Conservation (phyloP, 345 rosid species). For the Gossypium sturtianum region DNA sequence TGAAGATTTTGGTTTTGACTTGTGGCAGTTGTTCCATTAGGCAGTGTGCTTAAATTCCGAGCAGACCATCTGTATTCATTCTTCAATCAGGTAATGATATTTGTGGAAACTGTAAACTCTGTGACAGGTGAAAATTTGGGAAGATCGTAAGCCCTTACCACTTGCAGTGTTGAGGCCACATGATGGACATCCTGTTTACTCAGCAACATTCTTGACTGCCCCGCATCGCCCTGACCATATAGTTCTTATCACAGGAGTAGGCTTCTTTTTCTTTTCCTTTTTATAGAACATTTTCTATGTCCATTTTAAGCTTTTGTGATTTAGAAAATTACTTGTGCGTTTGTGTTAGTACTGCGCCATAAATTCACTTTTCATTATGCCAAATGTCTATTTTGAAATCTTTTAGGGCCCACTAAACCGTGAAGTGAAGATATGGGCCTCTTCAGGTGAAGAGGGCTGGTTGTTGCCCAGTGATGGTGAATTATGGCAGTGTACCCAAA, state of each 20-base stretch:
- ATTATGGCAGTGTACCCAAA: conserved; percentile 56
- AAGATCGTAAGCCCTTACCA: conserved; percentile 55
- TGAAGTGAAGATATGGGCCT: conserved; percentile 63
- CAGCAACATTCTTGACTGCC: conserved; percentile 56
- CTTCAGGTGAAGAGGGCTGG: conserved; percentile 68
- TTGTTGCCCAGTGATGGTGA: conserved; percentile 56
- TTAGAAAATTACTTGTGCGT: not conserved
- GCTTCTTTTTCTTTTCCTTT: conserved; percentile 13
- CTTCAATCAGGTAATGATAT: not conserved
- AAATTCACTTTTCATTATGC: not conserved
- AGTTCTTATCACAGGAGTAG: conserved; percentile 62
- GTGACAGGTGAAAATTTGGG: conserved; percentile 72
- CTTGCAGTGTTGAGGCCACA: conserved; percentile 58
- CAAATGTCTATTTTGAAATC: not conserved
- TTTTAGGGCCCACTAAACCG: conserved; percentile 59
- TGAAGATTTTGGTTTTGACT: not conserved
- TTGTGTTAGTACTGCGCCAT: not conserved
- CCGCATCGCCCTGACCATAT: conserved; percentile 67
- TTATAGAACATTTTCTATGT: not conserved
- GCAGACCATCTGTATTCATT: not conserved
- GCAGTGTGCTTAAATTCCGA: not conserved
- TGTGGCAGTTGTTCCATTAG: not conserved
- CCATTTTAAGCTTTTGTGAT: not conserved
- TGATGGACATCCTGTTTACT: conserved; percentile 58
- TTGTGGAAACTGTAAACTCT: conserved; percentile 9